phyloP scores from a whole-genome alignment of 257 asterid species.

The Solanum virginianum region DNA sequence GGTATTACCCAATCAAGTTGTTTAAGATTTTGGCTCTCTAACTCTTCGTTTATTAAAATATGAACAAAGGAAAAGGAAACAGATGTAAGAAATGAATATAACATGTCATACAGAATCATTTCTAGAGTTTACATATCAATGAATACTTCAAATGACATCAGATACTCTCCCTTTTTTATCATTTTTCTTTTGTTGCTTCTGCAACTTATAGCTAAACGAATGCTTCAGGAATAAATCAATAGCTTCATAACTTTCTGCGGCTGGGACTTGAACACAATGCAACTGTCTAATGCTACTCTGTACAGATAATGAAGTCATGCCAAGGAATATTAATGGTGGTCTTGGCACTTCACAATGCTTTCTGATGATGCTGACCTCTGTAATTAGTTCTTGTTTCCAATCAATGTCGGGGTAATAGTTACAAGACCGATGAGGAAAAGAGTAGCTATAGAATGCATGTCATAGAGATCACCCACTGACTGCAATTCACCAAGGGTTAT shows the following conservation, averaged over 20 bases:
- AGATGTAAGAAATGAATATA: neutral
- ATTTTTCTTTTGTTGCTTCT: neutral
- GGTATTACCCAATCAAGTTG: neutral
- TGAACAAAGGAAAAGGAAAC: neutral
- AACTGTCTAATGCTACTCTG: neutral
- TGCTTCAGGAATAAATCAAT: neutral
- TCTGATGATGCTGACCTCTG: slow-evolving; percentile 1
- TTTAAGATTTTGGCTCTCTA: neutral
- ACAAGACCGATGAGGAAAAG: slow-evolving; percentile 78
- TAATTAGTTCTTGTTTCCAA: slow-evolving; percentile 36
- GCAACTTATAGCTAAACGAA: neutral
- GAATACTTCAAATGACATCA: neutral
- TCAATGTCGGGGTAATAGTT: slow-evolving; percentile 59
- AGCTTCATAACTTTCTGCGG: neutral
- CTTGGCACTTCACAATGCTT: neutral
- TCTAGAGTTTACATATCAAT: neutral
- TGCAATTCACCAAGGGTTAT: slow-evolving; percentile 82
- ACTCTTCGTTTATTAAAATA: neutral
- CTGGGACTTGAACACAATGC: neutral
- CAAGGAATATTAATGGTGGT: neutral
- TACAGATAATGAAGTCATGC: neutral
- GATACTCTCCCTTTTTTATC: neutral
- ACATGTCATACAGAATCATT: neutral
- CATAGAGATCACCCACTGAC: slow-evolving; percentile 85
- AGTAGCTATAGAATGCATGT: slow-evolving; percentile 72